phyloP scores from a whole-genome alignment of 768 basidiomycete genomes.

The Brasilioporus rufonigricans region DNA sequence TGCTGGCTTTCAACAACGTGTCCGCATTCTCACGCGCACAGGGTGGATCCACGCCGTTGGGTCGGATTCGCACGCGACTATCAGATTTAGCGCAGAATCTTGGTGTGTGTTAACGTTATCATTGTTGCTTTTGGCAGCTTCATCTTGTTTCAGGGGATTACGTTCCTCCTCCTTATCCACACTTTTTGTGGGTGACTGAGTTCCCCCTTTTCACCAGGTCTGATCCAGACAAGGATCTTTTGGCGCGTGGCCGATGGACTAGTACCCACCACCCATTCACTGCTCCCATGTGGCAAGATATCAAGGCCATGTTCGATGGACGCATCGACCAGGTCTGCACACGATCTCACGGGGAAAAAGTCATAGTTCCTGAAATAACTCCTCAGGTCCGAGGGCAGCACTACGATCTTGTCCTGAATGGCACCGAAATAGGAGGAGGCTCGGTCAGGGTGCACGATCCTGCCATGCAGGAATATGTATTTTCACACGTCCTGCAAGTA shows the following conservation, averaged over 20 bases:
- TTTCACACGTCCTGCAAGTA: constrained; percentile 75
- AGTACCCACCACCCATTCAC: constrained; percentile 96
- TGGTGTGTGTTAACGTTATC: constrained; percentile 42
- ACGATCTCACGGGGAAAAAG: background rate
- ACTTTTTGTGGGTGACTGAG: constrained; percentile 95
- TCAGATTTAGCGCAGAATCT: constrained; percentile 62
- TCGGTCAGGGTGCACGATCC: constrained; percentile 92
- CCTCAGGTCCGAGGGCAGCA: constrained; percentile 87
- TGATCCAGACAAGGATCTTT: constrained; percentile 83
- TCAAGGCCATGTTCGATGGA: constrained; percentile 71
- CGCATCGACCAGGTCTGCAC: constrained; percentile 53
- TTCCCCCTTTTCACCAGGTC: constrained; percentile 89
- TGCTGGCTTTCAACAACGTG: constrained; percentile 14
- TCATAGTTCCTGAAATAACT: background rate
- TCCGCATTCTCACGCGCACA: constrained; percentile 35
- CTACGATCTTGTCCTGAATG: constrained; percentile 94
- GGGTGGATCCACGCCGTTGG: constrained; percentile 87
- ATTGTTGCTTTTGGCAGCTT: constrained; percentile 1
- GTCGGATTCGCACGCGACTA: constrained; percentile 64
- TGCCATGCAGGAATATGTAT: constrained; percentile 80
- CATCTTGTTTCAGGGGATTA: constrained; percentile 49
- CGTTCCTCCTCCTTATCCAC: constrained; percentile 53
- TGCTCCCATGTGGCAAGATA: constrained; percentile 90
- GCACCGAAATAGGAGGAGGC: constrained; percentile 91
- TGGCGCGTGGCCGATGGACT: constrained; percentile 87